Evolutionary conservation across 805 yeast species (phyloP).

Genomic region (Ogataea methylovora): DNA sequence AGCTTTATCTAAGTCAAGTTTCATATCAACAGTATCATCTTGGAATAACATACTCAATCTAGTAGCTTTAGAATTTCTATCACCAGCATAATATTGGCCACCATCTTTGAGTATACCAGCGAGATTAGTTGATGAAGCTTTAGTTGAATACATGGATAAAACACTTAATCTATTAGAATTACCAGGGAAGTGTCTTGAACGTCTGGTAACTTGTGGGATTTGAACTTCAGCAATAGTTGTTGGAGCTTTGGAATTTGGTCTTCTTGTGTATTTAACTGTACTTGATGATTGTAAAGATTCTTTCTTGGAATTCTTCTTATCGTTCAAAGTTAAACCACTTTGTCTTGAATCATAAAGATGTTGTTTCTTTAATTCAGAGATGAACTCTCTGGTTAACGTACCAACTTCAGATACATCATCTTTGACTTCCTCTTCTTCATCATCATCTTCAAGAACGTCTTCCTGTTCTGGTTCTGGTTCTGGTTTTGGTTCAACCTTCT

Average conservation of each 20-base stretch:
- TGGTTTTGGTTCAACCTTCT: slow-evolving; percentile 7
- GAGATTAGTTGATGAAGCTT: slow-evolving; percentile 54
- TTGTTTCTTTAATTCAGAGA: slow-evolving; percentile 36
- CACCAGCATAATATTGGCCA: neutral
- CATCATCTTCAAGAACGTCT: neutral
- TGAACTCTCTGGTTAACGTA: slow-evolving; percentile 34
- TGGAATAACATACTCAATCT: slow-evolving; percentile 21
- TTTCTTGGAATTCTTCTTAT: too few species aligned
- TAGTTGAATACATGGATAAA: slow-evolving; percentile 64
- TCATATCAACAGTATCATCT: slow-evolving; percentile 21
- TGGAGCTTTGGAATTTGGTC: slow-evolving; percentile 25
- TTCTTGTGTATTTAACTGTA: neutral
- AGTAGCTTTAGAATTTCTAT: slow-evolving; percentile 12
- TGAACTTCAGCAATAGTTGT: slow-evolving; percentile 53
- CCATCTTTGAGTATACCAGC: slow-evolving; percentile 30
- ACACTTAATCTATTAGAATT: slow-evolving; percentile 65
- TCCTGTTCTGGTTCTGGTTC: slow-evolving; percentile 5
- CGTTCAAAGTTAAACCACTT: slow-evolving; percentile 5
- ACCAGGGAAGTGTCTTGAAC: slow-evolving; percentile 52
- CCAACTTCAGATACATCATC: slow-evolving; percentile 10
- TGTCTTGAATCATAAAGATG: slow-evolving; percentile 35
- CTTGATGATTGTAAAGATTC: neutral
- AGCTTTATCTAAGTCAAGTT: neutral
- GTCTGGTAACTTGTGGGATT: slow-evolving; percentile 66
- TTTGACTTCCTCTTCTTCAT: neutral